Conservation (phyloP, 2,329 filamentous ascomycete species). For the Aphanocladium album region DNA sequence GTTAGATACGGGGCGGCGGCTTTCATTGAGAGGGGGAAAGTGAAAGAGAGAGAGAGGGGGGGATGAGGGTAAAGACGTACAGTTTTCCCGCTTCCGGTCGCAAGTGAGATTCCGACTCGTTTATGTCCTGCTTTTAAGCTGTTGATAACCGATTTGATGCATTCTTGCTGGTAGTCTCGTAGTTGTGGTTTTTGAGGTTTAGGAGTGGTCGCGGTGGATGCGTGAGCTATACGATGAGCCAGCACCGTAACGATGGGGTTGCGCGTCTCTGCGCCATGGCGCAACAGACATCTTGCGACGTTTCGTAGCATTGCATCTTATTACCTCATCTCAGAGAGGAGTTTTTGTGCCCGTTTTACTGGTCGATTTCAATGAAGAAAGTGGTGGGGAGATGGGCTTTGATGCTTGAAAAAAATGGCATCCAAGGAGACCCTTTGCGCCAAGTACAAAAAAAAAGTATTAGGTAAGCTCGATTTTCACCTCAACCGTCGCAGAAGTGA, state of each 20-base stretch:
- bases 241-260: slow-evolving; percentile 8
- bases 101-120: slow-evolving; percentile 76
- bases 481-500: not conserved
- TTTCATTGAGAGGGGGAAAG: slow-evolving; percentile 6
- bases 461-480: slow-evolving; percentile 4
- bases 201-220: slow-evolving; percentile 3
- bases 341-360: not conserved
- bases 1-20: not conserved
- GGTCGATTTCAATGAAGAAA: not conserved
- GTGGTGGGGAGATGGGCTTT: not conserved
- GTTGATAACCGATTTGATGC: slow-evolving; percentile 72
- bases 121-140: slow-evolving; percentile 68
- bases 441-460: not conserved
- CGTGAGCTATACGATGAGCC: slow-evolving; percentile 8
- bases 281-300: slow-evolving; percentile 24
- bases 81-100: slow-evolving; percentile 86
- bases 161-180: slow-evolving; percentile 86
- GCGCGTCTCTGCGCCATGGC: slow-evolving; percentile 15
- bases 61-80: slow-evolving; percentile 39
- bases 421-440: not conserved
- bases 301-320: slow-evolving; percentile 35
- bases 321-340: not conserved
- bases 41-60: too few species aligned
- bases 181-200: slow-evolving; percentile 44
- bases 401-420: not conserved